phyloP scores from a whole-genome alignment of 106 monocot genomes.

The Allium fistulosum region DNA sequence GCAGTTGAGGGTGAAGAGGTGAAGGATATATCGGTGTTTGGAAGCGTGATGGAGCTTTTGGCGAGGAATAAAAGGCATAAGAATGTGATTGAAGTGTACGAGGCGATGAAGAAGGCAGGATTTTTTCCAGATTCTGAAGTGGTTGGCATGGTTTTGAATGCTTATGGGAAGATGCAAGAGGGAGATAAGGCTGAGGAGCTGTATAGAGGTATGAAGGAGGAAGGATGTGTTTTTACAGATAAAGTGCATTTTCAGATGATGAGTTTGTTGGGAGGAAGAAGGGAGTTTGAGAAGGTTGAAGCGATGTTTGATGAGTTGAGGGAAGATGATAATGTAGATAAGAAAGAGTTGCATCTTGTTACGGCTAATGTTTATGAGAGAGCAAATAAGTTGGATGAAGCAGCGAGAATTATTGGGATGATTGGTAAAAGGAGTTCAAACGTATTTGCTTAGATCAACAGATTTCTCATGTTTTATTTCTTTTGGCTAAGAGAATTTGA shows the following conservation, averaged over 20 bases:
- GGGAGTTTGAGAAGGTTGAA: constrained; percentile 65
- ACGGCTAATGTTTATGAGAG: constrained; percentile 72
- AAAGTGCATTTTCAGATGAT: constrained; percentile 95
- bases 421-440: constrained; percentile 16
- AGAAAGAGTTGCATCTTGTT: constrained; percentile 71
- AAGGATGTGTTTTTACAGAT: constrained; percentile 69
- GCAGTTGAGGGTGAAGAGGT: constrained; percentile 37
- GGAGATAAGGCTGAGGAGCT: constrained; percentile 50
- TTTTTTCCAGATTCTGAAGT: constrained; percentile 72
- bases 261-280: constrained; percentile 55
- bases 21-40: constrained; percentile 53
- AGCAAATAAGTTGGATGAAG: constrained; percentile 79
- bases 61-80: constrained; percentile 48
- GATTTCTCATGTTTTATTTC: no score
- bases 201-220: constrained; percentile 77
- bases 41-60: constrained; percentile 74
- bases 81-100: constrained; percentile 79
- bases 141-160: constrained; percentile 60
- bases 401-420: constrained; percentile 42
- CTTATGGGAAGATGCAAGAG: constrained; percentile 83
- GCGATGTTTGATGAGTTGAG: constrained; percentile 44
- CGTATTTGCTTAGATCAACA: neutral
- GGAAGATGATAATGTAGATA: constrained; percentile 52
- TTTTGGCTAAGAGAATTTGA: no score
- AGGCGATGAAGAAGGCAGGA: constrained; percentile 62